These are phyloP conservation scores for Coemansia sp. DNA, from an alignment of 192 early-diverging fungal genomes.

Conservation along the genomic window DNA sequence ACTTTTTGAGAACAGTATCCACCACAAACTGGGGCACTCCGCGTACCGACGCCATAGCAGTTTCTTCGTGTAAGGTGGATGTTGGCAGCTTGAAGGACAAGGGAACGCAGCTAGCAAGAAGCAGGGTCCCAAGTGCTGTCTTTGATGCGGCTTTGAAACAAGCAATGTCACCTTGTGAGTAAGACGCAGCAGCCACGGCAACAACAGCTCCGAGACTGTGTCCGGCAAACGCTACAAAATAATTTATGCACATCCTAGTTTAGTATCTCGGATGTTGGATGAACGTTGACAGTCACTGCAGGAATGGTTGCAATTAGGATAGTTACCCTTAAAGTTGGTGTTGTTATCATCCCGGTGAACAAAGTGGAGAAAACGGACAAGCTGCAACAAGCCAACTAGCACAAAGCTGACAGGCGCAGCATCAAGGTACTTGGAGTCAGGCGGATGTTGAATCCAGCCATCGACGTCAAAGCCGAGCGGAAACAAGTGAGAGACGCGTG, in stretches of 20 bases:
- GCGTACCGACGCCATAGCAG: slow-evolving; percentile 78
- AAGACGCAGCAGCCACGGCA: slow-evolving; percentile 77
- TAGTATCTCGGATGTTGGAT: too few relatives aligned
- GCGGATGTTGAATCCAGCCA: slow-evolving; percentile 68
- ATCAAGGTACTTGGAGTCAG: slow-evolving; percentile 63
- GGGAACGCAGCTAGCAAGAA: slow-evolving; percentile 80
- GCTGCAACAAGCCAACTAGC: slow-evolving; percentile 83
- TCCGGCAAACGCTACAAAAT: slow-evolving; percentile 70
- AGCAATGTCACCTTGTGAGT: not conserved
- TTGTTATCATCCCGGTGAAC: not conserved
- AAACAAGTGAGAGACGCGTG: slow-evolving; percentile 60
- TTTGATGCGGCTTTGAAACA: slow-evolving; percentile 67
- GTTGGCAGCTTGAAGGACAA: slow-evolving; percentile 61
- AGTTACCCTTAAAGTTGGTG: not conserved
- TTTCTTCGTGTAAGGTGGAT: slow-evolving; percentile 74
- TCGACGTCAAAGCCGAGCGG: slow-evolving; percentile 70
- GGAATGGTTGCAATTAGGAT: not conserved
- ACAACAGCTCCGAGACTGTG: slow-evolving; percentile 88
- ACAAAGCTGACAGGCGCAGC: slow-evolving; percentile 74
- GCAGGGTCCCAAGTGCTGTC: slow-evolving; percentile 77
- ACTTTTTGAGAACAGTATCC: slow-evolving; percentile 73
- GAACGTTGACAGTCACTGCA: not conserved
- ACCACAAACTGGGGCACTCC: slow-evolving; percentile 71
- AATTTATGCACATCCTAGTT: too few relatives aligned
- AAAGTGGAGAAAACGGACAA: slow-evolving; percentile 25